These are phyloP conservation scores for Sparassis latifolia DNA, from an alignment of 1,284 basidiomycete genomes.

Conservation along the genomic window DNA sequence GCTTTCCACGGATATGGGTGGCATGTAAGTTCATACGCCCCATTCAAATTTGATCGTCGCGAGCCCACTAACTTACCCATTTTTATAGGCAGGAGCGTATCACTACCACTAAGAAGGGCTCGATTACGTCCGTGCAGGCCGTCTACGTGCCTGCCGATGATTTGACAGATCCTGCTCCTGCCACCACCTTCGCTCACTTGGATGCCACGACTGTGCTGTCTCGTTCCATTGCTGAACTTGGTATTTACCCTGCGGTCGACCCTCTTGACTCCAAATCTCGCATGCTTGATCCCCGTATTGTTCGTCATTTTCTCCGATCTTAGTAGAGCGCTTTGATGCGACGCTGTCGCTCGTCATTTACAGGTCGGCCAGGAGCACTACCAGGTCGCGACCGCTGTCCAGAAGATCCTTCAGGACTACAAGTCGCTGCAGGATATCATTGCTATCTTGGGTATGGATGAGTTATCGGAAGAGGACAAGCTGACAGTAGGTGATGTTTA, in stretches of 20 bases:
- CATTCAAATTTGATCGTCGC: too few relatives aligned
- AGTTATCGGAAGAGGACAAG: constrained; percentile 99
- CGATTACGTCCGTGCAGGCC: constrained; percentile 98
- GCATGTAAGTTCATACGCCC: constrained; percentile 67
- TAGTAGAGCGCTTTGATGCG: not conserved
- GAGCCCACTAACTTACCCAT: constrained; percentile 9
- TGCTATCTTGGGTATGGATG: constrained; percentile 98
- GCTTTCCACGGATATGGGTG: constrained; percentile 99
- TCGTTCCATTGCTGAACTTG: constrained; percentile 97
- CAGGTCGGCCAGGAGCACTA: constrained; percentile 88
- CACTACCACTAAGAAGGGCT: constrained; percentile 99
- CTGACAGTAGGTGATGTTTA: constrained; percentile 65
- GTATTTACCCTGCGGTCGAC: constrained; percentile 99
- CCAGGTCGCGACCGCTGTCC: constrained; percentile 89
- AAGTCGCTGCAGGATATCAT: constrained; percentile 98
- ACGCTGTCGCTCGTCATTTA: not conserved
- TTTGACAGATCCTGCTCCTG: constrained; percentile 99
- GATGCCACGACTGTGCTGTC: constrained; percentile 99
- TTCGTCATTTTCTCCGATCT: constrained; percentile 35
- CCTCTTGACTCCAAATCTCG: constrained; percentile 99
- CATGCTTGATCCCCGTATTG: constrained; percentile 99
- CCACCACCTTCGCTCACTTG: constrained; percentile 99
- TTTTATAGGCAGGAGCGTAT: constrained; percentile 86
- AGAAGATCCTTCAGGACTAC: constrained; percentile 99
- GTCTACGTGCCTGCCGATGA: constrained; percentile 99